These are phyloP conservation scores for Lyophyllum shimeji DNA, from an alignment of 768 basidiomycete species.

Conservation along the genomic window DNA sequence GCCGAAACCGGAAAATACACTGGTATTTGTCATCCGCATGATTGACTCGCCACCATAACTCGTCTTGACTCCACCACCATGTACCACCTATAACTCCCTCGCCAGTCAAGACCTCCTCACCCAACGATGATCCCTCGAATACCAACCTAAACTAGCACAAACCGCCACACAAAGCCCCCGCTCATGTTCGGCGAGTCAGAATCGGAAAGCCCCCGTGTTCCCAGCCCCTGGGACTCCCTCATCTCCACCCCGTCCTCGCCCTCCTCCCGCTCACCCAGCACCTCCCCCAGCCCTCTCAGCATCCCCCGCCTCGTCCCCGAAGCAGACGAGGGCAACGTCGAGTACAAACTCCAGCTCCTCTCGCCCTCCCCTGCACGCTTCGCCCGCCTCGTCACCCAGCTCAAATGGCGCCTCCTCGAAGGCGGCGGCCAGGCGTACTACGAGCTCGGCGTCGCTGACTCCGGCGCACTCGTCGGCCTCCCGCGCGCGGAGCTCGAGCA, in stretches of 20 bases:
- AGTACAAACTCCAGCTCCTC: conserved; percentile 92
- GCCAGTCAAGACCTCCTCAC: background rate
- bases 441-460: conserved; percentile 83
- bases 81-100: conserved; percentile 7
- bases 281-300: conserved; percentile 30
- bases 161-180: background rate
- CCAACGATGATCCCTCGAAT: conserved; percentile 33
- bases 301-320: conserved; percentile 72
- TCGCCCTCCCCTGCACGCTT: conserved; percentile 76
- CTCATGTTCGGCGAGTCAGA: conserved; percentile 84
- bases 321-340: conserved; percentile 84
- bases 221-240: conserved; percentile 81
- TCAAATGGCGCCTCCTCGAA: conserved; percentile 91
- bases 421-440: conserved; percentile 85
- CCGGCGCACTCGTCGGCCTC: conserved; percentile 84
- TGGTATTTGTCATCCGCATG: background rate
- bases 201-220: conserved; percentile 75
- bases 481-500: conserved; percentile 70
- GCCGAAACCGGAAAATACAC: too few species aligned
- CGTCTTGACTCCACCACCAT: conserved; percentile 16
- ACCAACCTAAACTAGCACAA: conserved; percentile 10
- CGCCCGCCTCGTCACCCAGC: conserved; percentile 85
- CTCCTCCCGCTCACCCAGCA: conserved; percentile 27
- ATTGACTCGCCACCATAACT: conserved; percentile 1
- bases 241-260: conserved; percentile 54